These are phyloP conservation scores for Henckelia pumila DNA, from an alignment of 257 asterid species.

Conservation along the genomic window DNA sequence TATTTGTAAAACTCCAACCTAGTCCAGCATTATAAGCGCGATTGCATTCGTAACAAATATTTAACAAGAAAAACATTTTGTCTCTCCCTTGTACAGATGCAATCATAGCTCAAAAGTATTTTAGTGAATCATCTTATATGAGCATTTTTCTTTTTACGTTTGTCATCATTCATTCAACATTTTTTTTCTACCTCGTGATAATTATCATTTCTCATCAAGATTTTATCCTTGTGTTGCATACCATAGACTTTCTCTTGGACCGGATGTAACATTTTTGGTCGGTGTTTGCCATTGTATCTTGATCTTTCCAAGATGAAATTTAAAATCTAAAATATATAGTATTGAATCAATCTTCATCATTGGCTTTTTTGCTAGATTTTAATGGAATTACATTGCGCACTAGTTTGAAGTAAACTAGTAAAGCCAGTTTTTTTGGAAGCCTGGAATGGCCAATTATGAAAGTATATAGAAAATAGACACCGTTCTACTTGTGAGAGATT, in stretches of 20 bases:
- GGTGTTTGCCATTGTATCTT: too few relatives aligned
- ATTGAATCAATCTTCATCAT: not conserved
- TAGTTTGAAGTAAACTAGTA: slow-evolving; percentile 7
- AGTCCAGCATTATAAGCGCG: not conserved
- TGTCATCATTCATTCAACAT: not conserved
- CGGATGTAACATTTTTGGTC: not conserved
- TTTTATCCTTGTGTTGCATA: not conserved
- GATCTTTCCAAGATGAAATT: not conserved
- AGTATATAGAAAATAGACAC: not conserved
- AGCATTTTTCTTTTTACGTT: slow-evolving; percentile 1
- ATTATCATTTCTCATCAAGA: not conserved
- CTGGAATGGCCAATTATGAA: not conserved
- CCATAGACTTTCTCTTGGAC: not conserved
- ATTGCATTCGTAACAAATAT: slow-evolving; percentile 1
- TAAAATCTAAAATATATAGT: not conserved
- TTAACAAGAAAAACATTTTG: not conserved
- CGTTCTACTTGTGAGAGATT: not conserved
- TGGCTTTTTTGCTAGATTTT: not conserved
- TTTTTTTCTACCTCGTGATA: not conserved
- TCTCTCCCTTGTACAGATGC: slow-evolving; percentile 1
- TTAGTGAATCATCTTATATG: slow-evolving; percentile 5
- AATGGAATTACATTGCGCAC: not conserved
- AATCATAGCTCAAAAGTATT: slow-evolving; percentile 15
- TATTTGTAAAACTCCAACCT: not conserved
- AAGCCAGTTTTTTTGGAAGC: not conserved